A percentile compares a stretch with the other conserved stretches of the same genome.
Evolutionary conservation across 2,329 filamentous ascomycete genomes (phyloP).

Genomic region (Monosporascus sp.): DNA sequence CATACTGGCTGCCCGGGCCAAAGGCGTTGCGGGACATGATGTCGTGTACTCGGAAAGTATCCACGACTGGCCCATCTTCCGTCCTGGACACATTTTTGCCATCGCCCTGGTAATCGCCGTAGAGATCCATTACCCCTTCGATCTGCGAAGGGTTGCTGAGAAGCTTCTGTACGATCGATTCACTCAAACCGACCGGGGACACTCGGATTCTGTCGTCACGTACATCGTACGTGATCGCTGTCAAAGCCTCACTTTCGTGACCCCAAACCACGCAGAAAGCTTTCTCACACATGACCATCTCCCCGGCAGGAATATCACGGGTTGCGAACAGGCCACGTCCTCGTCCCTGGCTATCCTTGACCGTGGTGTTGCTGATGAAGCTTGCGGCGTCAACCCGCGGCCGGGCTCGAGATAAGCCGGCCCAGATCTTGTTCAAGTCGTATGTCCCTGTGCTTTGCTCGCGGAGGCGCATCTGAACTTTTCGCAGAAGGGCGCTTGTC

Average conservation of each 20-base stretch:
- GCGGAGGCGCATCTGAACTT: slow-evolving; percentile 14
- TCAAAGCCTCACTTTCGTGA: slow-evolving; percentile 23
- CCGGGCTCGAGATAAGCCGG: slow-evolving; percentile 17
- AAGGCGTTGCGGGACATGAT: slow-evolving; percentile 29
- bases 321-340: slow-evolving; percentile 34
- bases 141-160: slow-evolving; percentile 22
- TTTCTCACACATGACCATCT: slow-evolving; percentile 33
- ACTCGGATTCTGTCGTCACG: slow-evolving; percentile 25
- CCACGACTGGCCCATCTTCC: slow-evolving; percentile 21
- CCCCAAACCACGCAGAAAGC: slow-evolving; percentile 27
- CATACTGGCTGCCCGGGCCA: slow-evolving; percentile 22
- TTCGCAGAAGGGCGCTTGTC: slow-evolving; percentile 12
- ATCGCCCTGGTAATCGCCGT: slow-evolving; percentile 22
- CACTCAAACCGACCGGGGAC: slow-evolving; percentile 26
- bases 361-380: slow-evolving; percentile 19
- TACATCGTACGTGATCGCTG: slow-evolving; percentile 26
- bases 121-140: slow-evolving; percentile 15
- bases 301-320: slow-evolving; percentile 22
- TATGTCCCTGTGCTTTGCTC: slow-evolving; percentile 18
- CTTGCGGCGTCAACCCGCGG: slow-evolving; percentile 26
- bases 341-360: slow-evolving; percentile 18
- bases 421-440: slow-evolving; percentile 17
- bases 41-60: slow-evolving; percentile 28
- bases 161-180: slow-evolving; percentile 18
- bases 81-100: slow-evolving; percentile 13